Conservation (phyloP, 345 rosid genomes). For the Euclidium syriacum region DNA sequence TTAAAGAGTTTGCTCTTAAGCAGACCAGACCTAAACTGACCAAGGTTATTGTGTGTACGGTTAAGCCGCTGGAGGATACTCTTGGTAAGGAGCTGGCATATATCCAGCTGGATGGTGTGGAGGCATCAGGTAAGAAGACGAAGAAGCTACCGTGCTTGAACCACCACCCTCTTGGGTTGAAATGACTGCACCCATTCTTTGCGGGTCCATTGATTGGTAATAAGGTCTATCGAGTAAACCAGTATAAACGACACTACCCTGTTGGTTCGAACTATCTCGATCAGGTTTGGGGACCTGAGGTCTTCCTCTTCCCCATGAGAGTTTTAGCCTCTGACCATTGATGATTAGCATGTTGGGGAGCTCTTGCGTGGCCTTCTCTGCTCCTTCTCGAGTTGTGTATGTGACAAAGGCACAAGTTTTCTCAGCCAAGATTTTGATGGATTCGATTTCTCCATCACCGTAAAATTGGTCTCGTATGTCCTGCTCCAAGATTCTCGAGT, state of each 20-base stretch:
- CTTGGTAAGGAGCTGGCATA: slow-evolving; percentile 60
- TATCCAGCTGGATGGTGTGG: slow-evolving; percentile 53
- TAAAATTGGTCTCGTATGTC: slow-evolving; percentile 87
- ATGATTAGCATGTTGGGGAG: slow-evolving; percentile 80
- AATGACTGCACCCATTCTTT: slow-evolving; percentile 87
- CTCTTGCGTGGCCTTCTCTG: slow-evolving; percentile 93
- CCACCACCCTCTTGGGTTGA: slow-evolving; percentile 66
- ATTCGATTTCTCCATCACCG: slow-evolving; percentile 88
- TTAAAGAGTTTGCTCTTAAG: no score
- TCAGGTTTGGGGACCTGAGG: slow-evolving; percentile 86
- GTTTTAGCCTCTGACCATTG: slow-evolving; percentile 86
- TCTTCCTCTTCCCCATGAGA: slow-evolving; percentile 95
- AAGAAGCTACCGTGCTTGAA: slow-evolving; percentile 36
- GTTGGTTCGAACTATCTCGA: slow-evolving; percentile 62
- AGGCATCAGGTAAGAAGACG: slow-evolving; percentile 48
- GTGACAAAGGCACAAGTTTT: slow-evolving; percentile 91
- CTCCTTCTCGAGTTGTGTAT: slow-evolving; percentile 94
- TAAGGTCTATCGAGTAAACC: slow-evolving; percentile 70
- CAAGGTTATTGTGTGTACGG: slow-evolving; percentile 37
- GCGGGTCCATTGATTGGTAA: slow-evolving; percentile 98
- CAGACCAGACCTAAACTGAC: no score
- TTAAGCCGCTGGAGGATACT: slow-evolving; percentile 37
- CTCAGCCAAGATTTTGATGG: slow-evolving; percentile 76
- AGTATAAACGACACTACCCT: slow-evolving; percentile 56
- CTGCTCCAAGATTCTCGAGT: slow-evolving; percentile 76